These are phyloP conservation scores for Paraconiothyrium sp. DNA, from an alignment of 2,329 filamentous ascomycete species.

Conservation along the genomic window DNA sequence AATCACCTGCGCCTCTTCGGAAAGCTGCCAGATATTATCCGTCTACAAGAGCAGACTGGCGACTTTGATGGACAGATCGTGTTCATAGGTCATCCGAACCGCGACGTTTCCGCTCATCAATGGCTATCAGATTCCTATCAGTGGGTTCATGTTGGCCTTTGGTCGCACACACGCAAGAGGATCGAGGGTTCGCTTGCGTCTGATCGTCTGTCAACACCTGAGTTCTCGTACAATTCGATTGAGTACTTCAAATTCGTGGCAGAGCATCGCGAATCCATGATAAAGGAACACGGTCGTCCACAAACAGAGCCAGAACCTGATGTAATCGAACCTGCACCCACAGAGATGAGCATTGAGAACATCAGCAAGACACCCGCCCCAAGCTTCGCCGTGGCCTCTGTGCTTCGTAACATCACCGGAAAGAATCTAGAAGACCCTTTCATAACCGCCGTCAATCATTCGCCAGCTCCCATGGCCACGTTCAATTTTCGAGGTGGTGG, in stretches of 20 bases:
- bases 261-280: constrained; percentile 45
- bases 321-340: constrained; percentile 10
- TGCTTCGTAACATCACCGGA: constrained; percentile 20
- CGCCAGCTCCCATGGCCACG: background rate
- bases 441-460: constrained; percentile 21
- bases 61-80: constrained; percentile 54
- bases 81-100: constrained; percentile 59
- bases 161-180: constrained; percentile 52
- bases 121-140: constrained; percentile 53
- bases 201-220: constrained; percentile 51
- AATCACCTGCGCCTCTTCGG: constrained; percentile 53
- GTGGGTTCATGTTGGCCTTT: constrained; percentile 58
- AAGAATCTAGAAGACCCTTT: constrained; percentile 41
- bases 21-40: constrained; percentile 53
- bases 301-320: constrained; percentile 14
- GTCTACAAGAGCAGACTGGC: constrained; percentile 43
- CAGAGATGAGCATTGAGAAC: constrained; percentile 15
- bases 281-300: constrained; percentile 23
- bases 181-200: constrained; percentile 56
- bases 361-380: constrained; percentile 5
- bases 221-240: constrained; percentile 48
- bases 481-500: constrained; percentile 5
- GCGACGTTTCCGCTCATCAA: constrained; percentile 58
- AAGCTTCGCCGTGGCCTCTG: background rate
- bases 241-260: constrained; percentile 55